These are phyloP conservation scores for Aspergillus fijiensis DNA, from an alignment of 2,329 filamentous ascomycete species.

Conservation along the genomic window DNA sequence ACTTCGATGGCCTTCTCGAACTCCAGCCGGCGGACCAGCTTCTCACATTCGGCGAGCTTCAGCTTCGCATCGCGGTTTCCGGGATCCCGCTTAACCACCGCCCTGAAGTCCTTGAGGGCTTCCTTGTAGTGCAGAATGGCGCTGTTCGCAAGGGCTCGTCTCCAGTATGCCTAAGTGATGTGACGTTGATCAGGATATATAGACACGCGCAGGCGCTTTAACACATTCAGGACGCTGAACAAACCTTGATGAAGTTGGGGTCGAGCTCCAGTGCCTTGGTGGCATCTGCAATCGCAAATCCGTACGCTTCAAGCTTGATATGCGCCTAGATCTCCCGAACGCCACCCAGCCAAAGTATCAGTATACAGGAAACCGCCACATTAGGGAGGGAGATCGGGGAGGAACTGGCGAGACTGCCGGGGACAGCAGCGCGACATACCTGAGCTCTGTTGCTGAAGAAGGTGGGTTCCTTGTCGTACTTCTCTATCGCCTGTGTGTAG, in stretches of 20 bases:
- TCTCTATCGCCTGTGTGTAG: conserved; percentile 83
- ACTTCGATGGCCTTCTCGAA: conserved; percentile 96
- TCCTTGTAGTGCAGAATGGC: conserved; percentile 87
- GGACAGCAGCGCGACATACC: conserved; percentile 53
- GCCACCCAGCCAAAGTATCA: not conserved
- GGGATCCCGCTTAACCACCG: conserved; percentile 83
- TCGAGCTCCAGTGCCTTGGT: conserved; percentile 89
- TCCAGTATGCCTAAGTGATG: conserved; percentile 75
- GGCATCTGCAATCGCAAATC: conserved; percentile 87
- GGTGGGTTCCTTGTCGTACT: conserved; percentile 78
- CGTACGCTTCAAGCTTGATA: conserved; percentile 93
- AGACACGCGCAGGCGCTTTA: not conserved
- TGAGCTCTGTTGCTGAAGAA: conserved; percentile 95
- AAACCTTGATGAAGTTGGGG: conserved; percentile 80
- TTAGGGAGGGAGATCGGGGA: not conserved
- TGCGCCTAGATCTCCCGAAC: conserved; percentile 61
- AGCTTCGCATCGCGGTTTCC: conserved; percentile 86
- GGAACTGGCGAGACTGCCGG: not conserved
- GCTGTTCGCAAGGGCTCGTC: conserved; percentile 85
- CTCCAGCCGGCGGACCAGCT: conserved; percentile 85
- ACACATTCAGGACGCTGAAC: not conserved
- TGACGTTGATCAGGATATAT: not conserved
- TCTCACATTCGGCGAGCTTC: conserved; percentile 90
- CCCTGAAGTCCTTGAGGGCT: conserved; percentile 87
- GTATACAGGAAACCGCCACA: not conserved